Evolutionary conservation across 2,329 filamentous ascomycete genomes (phyloP).

Genomic region (Penicillium crustosum): DNA sequence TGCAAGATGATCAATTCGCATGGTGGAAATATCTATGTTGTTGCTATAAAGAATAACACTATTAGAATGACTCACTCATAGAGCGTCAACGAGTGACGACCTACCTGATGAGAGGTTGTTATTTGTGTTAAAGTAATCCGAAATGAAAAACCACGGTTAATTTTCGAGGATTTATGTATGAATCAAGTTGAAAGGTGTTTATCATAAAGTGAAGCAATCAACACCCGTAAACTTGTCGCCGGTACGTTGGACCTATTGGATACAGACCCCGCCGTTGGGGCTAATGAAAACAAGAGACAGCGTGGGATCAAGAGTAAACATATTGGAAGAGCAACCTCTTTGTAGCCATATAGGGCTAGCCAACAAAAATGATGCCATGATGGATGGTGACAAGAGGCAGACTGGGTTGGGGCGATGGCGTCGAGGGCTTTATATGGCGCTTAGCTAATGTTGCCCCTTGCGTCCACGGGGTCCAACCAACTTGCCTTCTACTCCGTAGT

Average conservation of each 20-base stretch:
- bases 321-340: neutral
- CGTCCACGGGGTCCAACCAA: neutral
- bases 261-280: constrained; percentile 36
- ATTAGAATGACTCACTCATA: constrained; percentile 3
- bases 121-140: neutral
- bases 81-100: neutral
- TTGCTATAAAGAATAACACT: neutral
- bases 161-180: neutral
- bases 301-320: constrained; percentile 1
- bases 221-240: constrained; percentile 15
- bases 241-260: constrained; percentile 25
- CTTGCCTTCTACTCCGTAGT: neutral
- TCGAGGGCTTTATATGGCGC: constrained; percentile 7
- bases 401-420: constrained; percentile 6
- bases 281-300: constrained; percentile 16
- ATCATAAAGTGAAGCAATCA: constrained; percentile 17
- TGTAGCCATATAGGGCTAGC: constrained; percentile 23
- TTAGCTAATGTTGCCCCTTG: constrained; percentile 17
- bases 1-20: constrained; percentile 57
- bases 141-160: neutral
- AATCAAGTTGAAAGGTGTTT: constrained; percentile 11
- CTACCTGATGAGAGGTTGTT: neutral
- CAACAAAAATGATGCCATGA: constrained; percentile 24
- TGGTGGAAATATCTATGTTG: constrained; percentile 30
- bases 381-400: constrained; percentile 13